Base-by-base conservation (phyloP, 495 filamentous ascomycete species). In the Trypethelium eluteriae region DNA sequence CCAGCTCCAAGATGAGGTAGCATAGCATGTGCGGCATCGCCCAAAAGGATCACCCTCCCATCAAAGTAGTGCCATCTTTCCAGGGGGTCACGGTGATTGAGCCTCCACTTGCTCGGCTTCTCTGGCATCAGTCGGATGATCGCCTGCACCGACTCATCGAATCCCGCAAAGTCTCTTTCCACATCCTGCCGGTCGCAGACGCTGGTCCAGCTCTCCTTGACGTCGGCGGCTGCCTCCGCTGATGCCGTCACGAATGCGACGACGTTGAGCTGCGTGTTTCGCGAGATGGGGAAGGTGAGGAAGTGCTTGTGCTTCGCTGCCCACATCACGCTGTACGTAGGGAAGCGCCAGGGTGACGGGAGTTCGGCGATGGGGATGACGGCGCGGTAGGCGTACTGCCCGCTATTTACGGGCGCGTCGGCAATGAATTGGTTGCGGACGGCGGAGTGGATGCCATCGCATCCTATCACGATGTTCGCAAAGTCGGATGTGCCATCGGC, bases 1-100 rank as follows among this genome's bases (percentile, higher is more conserved):
- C 75, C 76, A 35, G 74, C 68, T 5, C 67, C 70, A 53, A 71
- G 67, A 35, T 77, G 77, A 4, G 80, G 79, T 0, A 78, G 73
- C 69, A 80, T 75, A 10, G 80, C 81, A 67, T 82, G 80, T 1
- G 80, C 78, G 3, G 80, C 79, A 70, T 81, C 80, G 14, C 79
- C 78, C 10, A 80, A 63, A 57, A 80, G 63, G n/a, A 78, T 47
- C 73, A 73, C 74, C 70, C 67, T 76, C 16, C 74, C 75, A 38
- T 65, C 56, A 6, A 64, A 63, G 62, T 68, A 81, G 10, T 72
- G 70, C 79, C 78, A 81, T 18, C 74, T 62, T 34, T 70, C 64
- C 10, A 75, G 49, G 4, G 76, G 76, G 36, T 78, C 68, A 7
- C 77, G 76, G 68, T 81, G 79, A 53, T 79, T 79, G 25, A 81